phyloP scores from a whole-genome alignment of 352 stramenopile species.

The Globisporangium perplexum region DNA sequence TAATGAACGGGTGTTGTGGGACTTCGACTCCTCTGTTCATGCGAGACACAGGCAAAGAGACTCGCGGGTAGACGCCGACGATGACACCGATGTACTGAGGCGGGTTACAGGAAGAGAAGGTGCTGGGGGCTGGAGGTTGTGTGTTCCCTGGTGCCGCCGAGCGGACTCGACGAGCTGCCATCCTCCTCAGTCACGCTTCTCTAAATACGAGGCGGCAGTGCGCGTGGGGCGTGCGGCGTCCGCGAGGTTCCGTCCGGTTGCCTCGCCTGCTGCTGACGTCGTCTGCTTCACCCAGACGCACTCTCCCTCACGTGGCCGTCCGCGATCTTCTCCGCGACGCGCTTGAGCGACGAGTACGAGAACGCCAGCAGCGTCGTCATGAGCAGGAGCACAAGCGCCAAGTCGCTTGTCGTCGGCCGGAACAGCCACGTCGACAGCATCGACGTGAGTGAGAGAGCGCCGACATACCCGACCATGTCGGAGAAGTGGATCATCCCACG shows the following conservation, averaged over 20 bases:
- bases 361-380: conserved; percentile 52
- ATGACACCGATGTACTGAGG: conserved; percentile 2
- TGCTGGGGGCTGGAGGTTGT: neutral
- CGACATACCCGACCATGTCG: conserved; percentile 46
- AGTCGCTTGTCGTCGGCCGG: conserved; percentile 35
- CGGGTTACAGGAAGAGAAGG: neutral
- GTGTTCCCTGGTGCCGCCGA: too few relatives aligned
- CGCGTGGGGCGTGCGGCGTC: too few relatives aligned
- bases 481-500: conserved; percentile 43
- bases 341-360: conserved; percentile 41
- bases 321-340: conserved; percentile 18
- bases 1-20: neutral
- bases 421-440: conserved; percentile 64
- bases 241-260: neutral
- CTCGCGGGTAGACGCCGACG: neutral
- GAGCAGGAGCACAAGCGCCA: conserved; percentile 60
- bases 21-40: too few relatives aligned
- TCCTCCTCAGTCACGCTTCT: neutral
- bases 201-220: conserved; percentile 3
- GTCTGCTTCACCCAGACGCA: neutral
- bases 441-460: conserved; percentile 43
- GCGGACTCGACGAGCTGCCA: too few relatives aligned
- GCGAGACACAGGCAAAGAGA: neutral
- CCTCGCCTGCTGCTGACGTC: too few relatives aligned
- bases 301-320: conserved; percentile 1